phyloP scores from a whole-genome alignment of 306 rosid species.

The Malus fusca region DNA sequence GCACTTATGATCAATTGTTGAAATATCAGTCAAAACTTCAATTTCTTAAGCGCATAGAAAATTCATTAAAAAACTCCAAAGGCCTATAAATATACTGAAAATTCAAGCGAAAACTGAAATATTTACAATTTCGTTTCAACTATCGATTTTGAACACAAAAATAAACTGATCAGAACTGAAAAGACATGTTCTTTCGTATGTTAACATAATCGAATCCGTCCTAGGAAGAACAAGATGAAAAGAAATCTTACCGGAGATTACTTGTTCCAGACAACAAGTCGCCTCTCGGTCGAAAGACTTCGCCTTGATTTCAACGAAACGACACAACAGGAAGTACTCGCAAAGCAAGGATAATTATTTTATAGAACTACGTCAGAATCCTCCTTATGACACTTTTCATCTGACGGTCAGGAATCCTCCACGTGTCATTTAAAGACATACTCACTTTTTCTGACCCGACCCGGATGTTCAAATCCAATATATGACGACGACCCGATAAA shows the following conservation, averaged over 20 bases:
- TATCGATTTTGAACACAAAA: background rate
- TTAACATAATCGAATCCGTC: background rate
- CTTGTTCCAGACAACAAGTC: background rate
- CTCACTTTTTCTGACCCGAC: background rate
- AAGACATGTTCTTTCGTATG: background rate
- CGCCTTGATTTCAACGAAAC: slow-evolving; percentile 1
- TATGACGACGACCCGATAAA: slow-evolving; percentile 21
- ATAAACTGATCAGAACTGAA: background rate
- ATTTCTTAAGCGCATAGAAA: background rate
- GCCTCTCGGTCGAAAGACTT: background rate
- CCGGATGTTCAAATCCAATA: background rate
- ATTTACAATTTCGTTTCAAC: background rate
- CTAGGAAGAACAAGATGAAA: background rate
- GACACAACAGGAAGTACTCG: background rate
- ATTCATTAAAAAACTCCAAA: background rate
- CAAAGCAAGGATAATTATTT: too few relatives aligned
- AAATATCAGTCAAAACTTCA: background rate
- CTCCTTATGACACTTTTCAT: background rate
- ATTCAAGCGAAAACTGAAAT: background rate
- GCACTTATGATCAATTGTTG: background rate
- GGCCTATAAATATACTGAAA: background rate
- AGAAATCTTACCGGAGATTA: background rate
- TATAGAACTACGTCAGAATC: background rate
- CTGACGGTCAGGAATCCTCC: background rate
- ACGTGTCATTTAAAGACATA: background rate